Conservation (phyloP, 345 rosid species). For the Salix caprea region DNA sequence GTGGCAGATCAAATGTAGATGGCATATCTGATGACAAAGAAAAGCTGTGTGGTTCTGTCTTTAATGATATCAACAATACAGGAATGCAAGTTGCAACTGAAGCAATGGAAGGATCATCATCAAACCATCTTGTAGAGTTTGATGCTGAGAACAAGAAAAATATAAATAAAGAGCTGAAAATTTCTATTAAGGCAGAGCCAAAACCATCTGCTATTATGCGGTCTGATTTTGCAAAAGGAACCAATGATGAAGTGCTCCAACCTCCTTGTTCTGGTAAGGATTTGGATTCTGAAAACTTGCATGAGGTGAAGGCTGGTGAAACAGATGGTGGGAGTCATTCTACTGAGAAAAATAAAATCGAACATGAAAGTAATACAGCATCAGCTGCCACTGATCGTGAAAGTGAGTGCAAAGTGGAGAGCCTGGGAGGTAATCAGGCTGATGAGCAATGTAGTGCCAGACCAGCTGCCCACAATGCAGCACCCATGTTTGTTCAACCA, state of each 20-base stretch:
- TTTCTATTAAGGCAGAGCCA: constrained; percentile 23
- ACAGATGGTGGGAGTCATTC: constrained; percentile 12
- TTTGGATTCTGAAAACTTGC: constrained; percentile 11
- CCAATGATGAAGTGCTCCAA: constrained; percentile 17
- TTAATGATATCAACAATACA: constrained; percentile 22
- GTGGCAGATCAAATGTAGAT: constrained; percentile 25
- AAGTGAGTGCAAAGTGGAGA: constrained; percentile 31
- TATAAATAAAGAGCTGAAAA: constrained; percentile 10
- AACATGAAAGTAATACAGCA: constrained; percentile 22
- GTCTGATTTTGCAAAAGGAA: constrained; percentile 27
- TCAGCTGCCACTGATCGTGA: constrained; percentile 24
- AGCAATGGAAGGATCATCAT: constrained; percentile 24
- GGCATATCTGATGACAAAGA: constrained; percentile 27
- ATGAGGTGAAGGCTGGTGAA: constrained; percentile 29
- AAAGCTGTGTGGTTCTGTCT: constrained; percentile 15
- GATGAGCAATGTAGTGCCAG: constrained; percentile 16
- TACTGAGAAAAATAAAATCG: constrained; percentile 24
- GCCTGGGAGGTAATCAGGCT: constrained; percentile 18
- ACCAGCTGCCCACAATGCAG: constrained; percentile 10
- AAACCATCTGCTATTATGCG: constrained; percentile 19
- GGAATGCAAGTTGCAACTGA: constrained; percentile 23
- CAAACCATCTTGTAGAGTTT: constrained; percentile 8
- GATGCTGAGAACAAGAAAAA: constrained; percentile 25
- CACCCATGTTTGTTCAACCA: constrained; percentile 17
- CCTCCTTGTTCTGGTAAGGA: constrained; percentile 25